Evolutionary conservation across 2,329 filamentous ascomycete species (phyloP), one percentile per base, ranked within the genome.

Genomic region (Magnaporthiopsis poae): DNA sequence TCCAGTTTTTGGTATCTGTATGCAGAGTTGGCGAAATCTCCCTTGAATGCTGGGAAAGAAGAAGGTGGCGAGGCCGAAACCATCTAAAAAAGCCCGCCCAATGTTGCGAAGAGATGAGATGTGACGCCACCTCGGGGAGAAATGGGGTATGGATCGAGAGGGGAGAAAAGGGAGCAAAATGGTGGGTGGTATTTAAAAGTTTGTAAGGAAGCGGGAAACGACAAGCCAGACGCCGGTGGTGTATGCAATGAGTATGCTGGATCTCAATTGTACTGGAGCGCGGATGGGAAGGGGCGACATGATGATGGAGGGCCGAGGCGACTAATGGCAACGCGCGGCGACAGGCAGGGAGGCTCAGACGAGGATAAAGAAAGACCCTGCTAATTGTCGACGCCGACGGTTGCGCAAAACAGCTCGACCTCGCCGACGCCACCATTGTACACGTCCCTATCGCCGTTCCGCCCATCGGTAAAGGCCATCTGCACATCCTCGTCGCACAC

Each of bases 401-500:
- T 80, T 70, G 88, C 81, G 78, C 91, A 94, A 79, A 90, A 94
- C 68, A 95, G 85, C 76, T 96, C 91, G 76, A 96, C 96, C 81
- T 96, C 92, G 70, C 91, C 92, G 61, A 96, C 88, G 70, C 89
- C 88, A 61, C 88, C 89, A 65, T 85, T 83, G 65, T 84, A 82
- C 75, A 81, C 80, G 71, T 81, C 81, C 68, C 78, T 78, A 36
- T 80, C 75, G 75, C 83, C 89, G 74, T 96, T 92, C 46, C 90
- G 87, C 93, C 93, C 97, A 71, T 96, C 93, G 76, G 93, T 89
- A 74, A 99, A 96, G 5, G 95, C 95, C 71, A 95, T 92, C 73
- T 96, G 92, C 61, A 99, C 95, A 71, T 97, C 95, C 73, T 99
- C 95, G 73, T 99, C 95, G 68, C 90, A 94, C 75, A 95, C 90